Evolutionary conservation across 2,329 filamentous ascomycete genomes (phyloP).

Genomic region (Hymenoscyphus salicellus): DNA sequence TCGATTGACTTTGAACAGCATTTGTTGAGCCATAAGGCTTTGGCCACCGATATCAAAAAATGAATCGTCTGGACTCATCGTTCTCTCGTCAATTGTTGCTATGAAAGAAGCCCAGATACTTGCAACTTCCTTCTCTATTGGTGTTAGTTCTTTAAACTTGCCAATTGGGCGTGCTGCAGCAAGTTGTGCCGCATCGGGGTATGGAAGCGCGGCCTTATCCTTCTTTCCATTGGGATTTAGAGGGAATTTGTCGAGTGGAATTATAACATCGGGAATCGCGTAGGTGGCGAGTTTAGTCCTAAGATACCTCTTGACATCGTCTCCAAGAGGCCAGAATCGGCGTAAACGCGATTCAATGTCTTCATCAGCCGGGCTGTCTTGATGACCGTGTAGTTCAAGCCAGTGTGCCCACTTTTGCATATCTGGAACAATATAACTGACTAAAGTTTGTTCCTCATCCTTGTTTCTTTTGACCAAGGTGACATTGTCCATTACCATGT

Average conservation of each 20-base stretch:
- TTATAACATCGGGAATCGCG: constrained; percentile 71
- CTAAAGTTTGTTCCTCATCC: constrained; percentile 79
- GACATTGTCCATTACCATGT: constrained; percentile 76
- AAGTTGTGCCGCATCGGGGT: constrained; percentile 70
- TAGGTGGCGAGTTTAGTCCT: constrained; percentile 70
- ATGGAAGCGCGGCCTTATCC: constrained; percentile 74
- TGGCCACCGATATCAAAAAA: constrained; percentile 84
- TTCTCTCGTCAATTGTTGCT: constrained; percentile 62
- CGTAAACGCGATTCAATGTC: constrained; percentile 37
- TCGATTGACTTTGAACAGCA: constrained; percentile 68
- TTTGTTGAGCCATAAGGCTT: constrained; percentile 75
- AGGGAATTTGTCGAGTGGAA: constrained; percentile 69
- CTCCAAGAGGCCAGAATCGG: constrained; percentile 46
- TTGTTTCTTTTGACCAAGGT: constrained; percentile 81
- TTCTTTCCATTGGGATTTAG: constrained; percentile 86
- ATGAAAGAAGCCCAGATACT: constrained; percentile 73
- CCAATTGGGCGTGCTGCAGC: constrained; percentile 51
- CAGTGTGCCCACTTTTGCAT: constrained; percentile 69
- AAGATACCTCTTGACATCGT: constrained; percentile 61
- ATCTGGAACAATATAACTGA: constrained; percentile 88
- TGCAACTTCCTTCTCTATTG: constrained; percentile 66
- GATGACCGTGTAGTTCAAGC: constrained; percentile 56
- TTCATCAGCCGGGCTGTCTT: constrained; percentile 44
- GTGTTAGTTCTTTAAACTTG: constrained; percentile 43
- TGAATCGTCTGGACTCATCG: constrained; percentile 57